Evolutionary conservation across 352 stramenopile genomes (phyloP).

Genomic region (Phytophthora capsici): DNA sequence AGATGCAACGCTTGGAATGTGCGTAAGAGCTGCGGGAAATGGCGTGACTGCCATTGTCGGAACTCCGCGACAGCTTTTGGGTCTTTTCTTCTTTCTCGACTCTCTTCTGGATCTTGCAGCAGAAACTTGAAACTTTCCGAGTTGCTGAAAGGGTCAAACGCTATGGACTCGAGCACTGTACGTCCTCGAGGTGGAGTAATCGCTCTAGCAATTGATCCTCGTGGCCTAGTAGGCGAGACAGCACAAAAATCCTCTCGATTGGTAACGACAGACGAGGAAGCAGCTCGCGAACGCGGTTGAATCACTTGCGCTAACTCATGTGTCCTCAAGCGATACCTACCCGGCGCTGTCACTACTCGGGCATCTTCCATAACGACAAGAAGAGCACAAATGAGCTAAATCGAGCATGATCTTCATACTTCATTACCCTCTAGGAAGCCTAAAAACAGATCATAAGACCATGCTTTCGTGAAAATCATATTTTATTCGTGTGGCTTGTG

Average conservation of each 20-base stretch:
- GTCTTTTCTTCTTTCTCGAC: constrained; percentile 22
- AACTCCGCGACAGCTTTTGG: constrained; percentile 29
- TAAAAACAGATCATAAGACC: constrained; percentile 12
- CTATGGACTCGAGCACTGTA: constrained; percentile 33
- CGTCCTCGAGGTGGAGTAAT: constrained; percentile 1
- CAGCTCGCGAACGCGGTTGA: constrained; percentile 5
- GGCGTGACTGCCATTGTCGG: constrained; percentile 33
- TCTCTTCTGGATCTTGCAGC: constrained; percentile 29
- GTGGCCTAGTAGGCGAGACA: neutral
- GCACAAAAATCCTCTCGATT: constrained; percentile 1
- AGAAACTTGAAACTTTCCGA: constrained; percentile 42
- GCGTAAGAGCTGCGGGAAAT: constrained; percentile 44
- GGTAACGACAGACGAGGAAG: constrained; percentile 2
- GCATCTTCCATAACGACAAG: constrained; percentile 3
- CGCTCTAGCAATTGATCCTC: neutral
- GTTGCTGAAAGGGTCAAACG: constrained; percentile 54
- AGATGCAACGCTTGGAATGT: constrained; percentile 20
- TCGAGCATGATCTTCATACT: neutral
- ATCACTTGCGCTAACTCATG: constrained; percentile 28
- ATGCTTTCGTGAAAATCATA: constrained; percentile 6
- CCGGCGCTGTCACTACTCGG: neutral
- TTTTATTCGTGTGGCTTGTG: constrained; percentile 21
- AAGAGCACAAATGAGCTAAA: neutral
- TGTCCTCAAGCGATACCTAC: constrained; percentile 23
- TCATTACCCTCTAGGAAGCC: neutral